A percentile compares a stretch with the other conserved stretches of the same genome.
phyloP scores from a whole-genome alignment of 306 rosid genomes.

The Malus domestica region DNA sequence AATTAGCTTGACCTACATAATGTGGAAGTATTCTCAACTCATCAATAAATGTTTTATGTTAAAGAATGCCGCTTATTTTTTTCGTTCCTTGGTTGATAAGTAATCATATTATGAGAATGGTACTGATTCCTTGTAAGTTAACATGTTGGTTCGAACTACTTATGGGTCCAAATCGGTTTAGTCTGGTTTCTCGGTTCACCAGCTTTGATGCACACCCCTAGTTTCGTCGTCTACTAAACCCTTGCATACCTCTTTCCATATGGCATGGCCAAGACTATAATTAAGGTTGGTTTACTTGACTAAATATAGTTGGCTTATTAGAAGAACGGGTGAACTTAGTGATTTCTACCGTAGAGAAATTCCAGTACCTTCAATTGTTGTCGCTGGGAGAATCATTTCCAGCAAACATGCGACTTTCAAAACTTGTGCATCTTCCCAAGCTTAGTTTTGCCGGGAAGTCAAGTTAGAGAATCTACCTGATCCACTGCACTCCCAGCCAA shows the following conservation, averaged over 20 bases:
- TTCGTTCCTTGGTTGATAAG: too few relatives aligned
- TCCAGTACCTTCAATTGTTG: neutral
- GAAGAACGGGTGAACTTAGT: neutral
- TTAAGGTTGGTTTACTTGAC: neutral
- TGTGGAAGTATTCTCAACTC: neutral
- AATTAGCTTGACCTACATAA: neutral
- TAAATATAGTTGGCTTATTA: neutral
- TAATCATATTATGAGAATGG: too few relatives aligned
- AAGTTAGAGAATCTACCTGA: neutral
- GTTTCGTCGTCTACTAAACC: too few relatives aligned
- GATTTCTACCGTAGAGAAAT: neutral
- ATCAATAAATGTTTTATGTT: neutral
- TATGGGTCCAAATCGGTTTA: too few relatives aligned
- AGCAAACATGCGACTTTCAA: too few relatives aligned
- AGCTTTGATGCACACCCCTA: too few relatives aligned
- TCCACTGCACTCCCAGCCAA: neutral
- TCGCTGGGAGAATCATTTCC: neutral
- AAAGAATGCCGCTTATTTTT: too few relatives aligned
- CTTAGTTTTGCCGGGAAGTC: too few relatives aligned
- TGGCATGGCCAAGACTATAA: neutral
- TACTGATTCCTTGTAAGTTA: too few relatives aligned
- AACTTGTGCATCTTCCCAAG: too few relatives aligned
- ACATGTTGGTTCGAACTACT: too few relatives aligned
- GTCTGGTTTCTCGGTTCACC: too few relatives aligned
- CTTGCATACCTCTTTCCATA: neutral